A percentile compares a stretch with the other conserved stretches of the same genome.
Conservation (phyloP, 1,284 basidiomycete species). For the Moesziomyces sp. region DNA sequence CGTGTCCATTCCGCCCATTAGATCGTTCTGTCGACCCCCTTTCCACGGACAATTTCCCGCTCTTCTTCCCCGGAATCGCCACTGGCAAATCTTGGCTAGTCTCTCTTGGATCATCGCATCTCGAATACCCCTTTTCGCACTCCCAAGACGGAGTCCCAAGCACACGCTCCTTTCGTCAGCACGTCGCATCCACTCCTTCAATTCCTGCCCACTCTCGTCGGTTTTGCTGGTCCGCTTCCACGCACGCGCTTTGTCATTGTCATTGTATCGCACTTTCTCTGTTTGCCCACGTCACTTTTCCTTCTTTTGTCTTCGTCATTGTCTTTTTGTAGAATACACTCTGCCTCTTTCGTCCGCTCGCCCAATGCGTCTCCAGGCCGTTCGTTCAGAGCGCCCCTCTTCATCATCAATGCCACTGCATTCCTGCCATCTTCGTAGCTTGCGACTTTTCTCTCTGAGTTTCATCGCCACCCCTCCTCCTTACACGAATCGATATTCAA, state of each 20-base stretch:
- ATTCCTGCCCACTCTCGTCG: constrained; percentile 4
- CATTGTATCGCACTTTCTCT: constrained; percentile 9
- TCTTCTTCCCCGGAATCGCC: not conserved
- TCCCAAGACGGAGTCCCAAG: constrained; percentile 1
- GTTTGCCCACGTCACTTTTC: not conserved
- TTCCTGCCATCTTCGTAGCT: not conserved
- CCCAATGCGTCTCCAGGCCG: constrained; percentile 11
- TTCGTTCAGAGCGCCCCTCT: constrained; percentile 5
- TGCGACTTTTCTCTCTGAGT: not conserved
- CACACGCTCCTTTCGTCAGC: constrained; percentile 3
- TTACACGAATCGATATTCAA: no score
- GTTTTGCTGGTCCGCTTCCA: not conserved
- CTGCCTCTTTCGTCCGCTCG: not conserved
- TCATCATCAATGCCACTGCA: constrained; percentile 3
- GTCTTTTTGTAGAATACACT: constrained; percentile 19
- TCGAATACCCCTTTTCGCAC: constrained; percentile 5
- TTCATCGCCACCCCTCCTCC: no score
- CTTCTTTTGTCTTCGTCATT: constrained; percentile 1
- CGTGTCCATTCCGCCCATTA: no score
- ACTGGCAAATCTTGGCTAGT: no score
- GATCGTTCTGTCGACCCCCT: not conserved
- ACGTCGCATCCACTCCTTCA: not conserved
- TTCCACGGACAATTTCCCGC: constrained; percentile 4
- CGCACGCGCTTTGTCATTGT: constrained; percentile 1
- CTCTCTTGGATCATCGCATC: not conserved